These are phyloP conservation scores for Cyberlindnera japonica DNA, from an alignment of 805 yeast species.

Conservation along the genomic window DNA sequence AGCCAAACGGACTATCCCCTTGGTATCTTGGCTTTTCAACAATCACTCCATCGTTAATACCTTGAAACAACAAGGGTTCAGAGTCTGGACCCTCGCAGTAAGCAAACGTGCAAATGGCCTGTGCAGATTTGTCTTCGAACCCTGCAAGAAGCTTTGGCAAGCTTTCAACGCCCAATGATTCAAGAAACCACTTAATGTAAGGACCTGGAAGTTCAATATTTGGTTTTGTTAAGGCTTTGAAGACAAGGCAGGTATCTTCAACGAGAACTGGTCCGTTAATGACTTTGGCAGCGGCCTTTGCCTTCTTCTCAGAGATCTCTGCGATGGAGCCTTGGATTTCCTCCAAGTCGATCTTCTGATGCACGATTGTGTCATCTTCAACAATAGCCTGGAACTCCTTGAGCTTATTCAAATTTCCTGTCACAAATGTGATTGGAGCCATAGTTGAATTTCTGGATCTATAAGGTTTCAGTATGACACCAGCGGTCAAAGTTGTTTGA, in stretches of 20 bases:
- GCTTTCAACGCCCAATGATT: conserved; percentile 70
- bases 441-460: not conserved
- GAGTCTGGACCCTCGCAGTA: conserved; percentile 78
- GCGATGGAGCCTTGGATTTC: conserved; percentile 89
- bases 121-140: conserved; percentile 80
- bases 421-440: conserved; percentile 58
- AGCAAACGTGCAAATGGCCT: conserved; percentile 90
- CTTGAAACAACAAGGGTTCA: conserved; percentile 78
- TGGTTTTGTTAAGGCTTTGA: conserved; percentile 65
- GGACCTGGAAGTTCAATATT: conserved; percentile 80
- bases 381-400: conserved; percentile 80
- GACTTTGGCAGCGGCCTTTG: conserved; percentile 62
- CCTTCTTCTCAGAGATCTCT: conserved; percentile 78
- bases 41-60: conserved; percentile 75
- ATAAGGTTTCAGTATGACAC: not conserved
- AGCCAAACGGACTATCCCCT: conserved; percentile 85
- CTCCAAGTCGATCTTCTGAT: conserved; percentile 71
- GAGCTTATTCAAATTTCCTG: conserved; percentile 87
- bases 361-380: conserved; percentile 47
- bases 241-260: conserved; percentile 91
- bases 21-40: conserved; percentile 49
- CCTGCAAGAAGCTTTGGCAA: conserved; percentile 73
- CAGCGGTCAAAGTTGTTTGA: not conserved
- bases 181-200: conserved; percentile 87
- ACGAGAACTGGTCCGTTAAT: conserved; percentile 81